These are phyloP conservation scores for Echinochloa phyllopogon DNA, from an alignment of 176 grass and related monocot genomes.

Conservation along the genomic window DNA sequence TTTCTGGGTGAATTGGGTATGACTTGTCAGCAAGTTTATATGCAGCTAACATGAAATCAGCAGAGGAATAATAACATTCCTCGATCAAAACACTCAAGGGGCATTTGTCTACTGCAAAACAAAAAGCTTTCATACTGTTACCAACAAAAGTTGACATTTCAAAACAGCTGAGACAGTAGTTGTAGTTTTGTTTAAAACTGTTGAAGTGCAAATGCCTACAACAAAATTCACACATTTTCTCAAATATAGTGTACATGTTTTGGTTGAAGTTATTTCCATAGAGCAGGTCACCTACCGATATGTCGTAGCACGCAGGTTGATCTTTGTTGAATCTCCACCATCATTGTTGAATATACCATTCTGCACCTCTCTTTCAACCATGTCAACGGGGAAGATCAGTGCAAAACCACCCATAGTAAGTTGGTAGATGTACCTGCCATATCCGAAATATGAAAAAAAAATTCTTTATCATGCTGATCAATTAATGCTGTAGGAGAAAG, in stretches of 20 bases:
- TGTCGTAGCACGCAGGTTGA: conserved; percentile 79
- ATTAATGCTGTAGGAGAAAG: conserved; percentile 23
- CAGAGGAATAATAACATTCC: background rate
- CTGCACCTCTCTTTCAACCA: conserved; percentile 49
- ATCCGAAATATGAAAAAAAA: conserved; percentile 25
- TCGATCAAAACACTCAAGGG: background rate
- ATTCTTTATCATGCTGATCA: conserved; percentile 1
- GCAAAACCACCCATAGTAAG: conserved; percentile 94
- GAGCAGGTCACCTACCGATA: conserved; percentile 55
- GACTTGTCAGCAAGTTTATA: background rate
- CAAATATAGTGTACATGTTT: background rate
- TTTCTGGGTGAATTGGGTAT: background rate
- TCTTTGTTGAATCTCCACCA: conserved; percentile 70
- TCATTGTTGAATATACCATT: conserved; percentile 42
- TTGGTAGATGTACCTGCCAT: conserved; percentile 86
- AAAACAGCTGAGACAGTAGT: background rate
- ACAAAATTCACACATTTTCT: conserved; percentile 13
- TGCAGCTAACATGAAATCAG: background rate
- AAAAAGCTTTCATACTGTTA: background rate
- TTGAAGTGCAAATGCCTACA: background rate
- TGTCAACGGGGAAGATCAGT: conserved; percentile 78
- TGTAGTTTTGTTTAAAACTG: background rate
- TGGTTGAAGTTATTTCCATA: background rate
- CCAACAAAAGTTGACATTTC: background rate
- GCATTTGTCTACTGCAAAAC: background rate